phyloP scores from a whole-genome alignment of 768 basidiomycete genomes.

The Ephemerocybe angulata region DNA sequence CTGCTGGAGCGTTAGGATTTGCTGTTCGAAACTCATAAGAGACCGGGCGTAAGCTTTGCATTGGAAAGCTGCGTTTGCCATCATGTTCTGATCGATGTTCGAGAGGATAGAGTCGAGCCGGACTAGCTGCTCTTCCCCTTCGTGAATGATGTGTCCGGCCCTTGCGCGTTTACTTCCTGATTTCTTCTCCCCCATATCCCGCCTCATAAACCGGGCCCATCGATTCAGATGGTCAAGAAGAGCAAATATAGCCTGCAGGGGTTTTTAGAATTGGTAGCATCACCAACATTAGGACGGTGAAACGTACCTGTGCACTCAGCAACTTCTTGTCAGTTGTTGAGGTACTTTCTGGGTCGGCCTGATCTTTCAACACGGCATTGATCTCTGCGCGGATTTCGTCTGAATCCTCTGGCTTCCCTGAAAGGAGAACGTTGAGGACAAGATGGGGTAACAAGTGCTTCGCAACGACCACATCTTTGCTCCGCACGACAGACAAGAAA shows the following conservation, averaged over 20 bases:
- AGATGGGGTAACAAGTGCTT: constrained; percentile 89
- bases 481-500: constrained; percentile 73
- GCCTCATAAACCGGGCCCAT: constrained; percentile 77
- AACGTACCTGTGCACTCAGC: constrained; percentile 86
- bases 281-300: background rate
- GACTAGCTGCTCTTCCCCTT: constrained; percentile 57
- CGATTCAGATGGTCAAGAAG: constrained; percentile 92
- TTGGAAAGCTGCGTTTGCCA: constrained; percentile 90
- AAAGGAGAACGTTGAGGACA: constrained; percentile 79
- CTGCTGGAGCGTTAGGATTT: constrained; percentile 54
- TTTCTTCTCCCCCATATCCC: constrained; percentile 52
- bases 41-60: constrained; percentile 94
- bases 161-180: constrained; percentile 49
- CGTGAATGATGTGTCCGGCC: constrained; percentile 27
- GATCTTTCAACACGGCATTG: constrained; percentile 79
- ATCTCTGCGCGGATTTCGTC: constrained; percentile 73
- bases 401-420: constrained; percentile 60
- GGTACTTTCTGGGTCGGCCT: constrained; percentile 58
- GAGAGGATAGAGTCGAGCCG: constrained; percentile 78
- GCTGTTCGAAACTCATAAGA: constrained; percentile 91
- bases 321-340: constrained; percentile 76
- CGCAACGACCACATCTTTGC: constrained; percentile 93
- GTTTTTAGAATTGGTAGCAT: background rate
- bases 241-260: constrained; percentile 83
- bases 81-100: constrained; percentile 80